phyloP scores from a whole-genome alignment of 148 eudicot species.

The Rhododendron williamsianum region DNA sequence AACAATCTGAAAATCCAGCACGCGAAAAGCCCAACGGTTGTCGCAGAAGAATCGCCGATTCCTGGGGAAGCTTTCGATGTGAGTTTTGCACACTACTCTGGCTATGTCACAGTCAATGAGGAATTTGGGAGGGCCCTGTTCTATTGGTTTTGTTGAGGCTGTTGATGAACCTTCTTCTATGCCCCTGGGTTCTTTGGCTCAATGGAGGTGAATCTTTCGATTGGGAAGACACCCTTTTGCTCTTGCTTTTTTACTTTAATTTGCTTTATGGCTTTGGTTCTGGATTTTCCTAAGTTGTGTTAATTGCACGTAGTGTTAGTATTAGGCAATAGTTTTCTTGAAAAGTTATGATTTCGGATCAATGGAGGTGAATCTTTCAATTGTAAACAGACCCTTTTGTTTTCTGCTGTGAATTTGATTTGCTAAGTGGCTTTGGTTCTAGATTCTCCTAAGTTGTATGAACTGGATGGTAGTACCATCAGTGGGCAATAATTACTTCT shows the following conservation, averaged over 20 bases:
- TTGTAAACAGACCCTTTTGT: background rate
- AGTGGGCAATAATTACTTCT: background rate
- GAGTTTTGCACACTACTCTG: slow-evolving; percentile 62
- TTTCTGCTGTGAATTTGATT: background rate
- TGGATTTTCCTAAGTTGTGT: background rate
- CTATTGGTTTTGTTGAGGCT: slow-evolving; percentile 78
- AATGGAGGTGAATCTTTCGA: slow-evolving; percentile 60
- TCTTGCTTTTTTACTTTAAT: background rate
- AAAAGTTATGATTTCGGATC: background rate
- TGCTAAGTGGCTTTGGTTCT: background rate
- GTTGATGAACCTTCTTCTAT: slow-evolving; percentile 12
- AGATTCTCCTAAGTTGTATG: background rate
- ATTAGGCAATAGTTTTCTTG: no score
- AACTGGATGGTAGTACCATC: background rate
- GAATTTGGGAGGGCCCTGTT: slow-evolving; percentile 66
- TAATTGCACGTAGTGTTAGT: no score
- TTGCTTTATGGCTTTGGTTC: background rate
- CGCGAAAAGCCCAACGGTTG: no score
- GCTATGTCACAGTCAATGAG: slow-evolving; percentile 63
- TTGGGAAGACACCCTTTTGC: background rate
- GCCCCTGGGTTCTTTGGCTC: slow-evolving; percentile 80
- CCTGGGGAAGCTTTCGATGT: slow-evolving; percentile 73
- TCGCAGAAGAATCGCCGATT: background rate
- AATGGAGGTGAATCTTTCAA: background rate
- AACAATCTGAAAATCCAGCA: no score